Base-by-base conservation (phyloP, 495 filamentous ascomycete genomes). In the Aspergillus cavernicola region DNA sequence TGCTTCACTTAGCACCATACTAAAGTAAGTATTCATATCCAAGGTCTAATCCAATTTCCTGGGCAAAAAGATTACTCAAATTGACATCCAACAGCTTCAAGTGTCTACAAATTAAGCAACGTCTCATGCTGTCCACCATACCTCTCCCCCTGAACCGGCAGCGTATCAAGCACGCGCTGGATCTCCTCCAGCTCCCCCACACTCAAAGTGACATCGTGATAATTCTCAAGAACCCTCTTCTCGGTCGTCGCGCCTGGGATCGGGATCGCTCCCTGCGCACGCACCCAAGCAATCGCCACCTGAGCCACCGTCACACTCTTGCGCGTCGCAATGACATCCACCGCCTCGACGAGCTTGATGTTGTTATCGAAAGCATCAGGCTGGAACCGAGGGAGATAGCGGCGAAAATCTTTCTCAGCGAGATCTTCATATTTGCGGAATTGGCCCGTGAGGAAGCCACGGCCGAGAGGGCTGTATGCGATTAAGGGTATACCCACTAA, bases 301-400 rank as follows among this genome's bases (percentile, higher is more conserved):
- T 93, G 87, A 0, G 81, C 81, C 1, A 83, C 64, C 8, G 83
- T 87, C 58, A 80, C 82, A 6, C 78, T 80, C 71, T 89, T 91
- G 57, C 66, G 63, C 59, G 68, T 58, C 2, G 89, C 88, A 44
- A 92, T 48, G 32, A 73, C 72, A 58, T 83, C 71, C n/a, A 92
- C 60, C 46, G 81, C 73, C 6, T 69, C 39, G 12, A 83, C 83
- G 12, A 93, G 77, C 64, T 80, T 62, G 6, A 89, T 45, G 67
- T 93, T 92, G 59, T 77, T 70, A 23, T 79, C 74, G 58, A 92
- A 85, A 58, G 80, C 82, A 20, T 80, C 88, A 6, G 76, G 73
- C 52, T 75, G 67, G 69, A 89, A 92, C 23, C 85, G 78, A 3
- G 87, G 87, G 13, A 76, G 65, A 53, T 26, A 22, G 64, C 31